phyloP scores from a whole-genome alignment of 257 asterid genomes.

The Nemophila menziesii region DNA sequence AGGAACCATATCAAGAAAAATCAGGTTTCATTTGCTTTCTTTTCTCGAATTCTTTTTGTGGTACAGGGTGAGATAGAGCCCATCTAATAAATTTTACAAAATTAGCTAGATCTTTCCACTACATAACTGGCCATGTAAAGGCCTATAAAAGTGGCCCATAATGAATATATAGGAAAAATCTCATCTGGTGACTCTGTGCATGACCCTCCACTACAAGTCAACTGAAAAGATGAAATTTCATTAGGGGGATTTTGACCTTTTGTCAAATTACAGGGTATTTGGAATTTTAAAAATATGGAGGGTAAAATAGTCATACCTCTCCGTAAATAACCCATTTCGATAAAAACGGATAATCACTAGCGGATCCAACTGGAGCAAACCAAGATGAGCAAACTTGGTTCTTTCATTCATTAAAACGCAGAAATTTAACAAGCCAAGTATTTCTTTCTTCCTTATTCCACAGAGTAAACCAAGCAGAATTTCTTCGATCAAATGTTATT shows the following conservation, averaged over 20 bases:
- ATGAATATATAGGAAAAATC: constrained; percentile 89
- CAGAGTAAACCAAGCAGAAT: constrained; percentile 57
- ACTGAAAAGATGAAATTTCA: constrained; percentile 38
- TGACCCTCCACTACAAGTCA: constrained; percentile 66
- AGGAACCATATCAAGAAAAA: constrained; percentile 96
- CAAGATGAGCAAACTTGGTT: constrained; percentile 89
- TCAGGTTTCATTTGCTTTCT: constrained; percentile 91
- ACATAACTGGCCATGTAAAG: constrained; percentile 98
- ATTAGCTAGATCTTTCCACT: constrained; percentile 75
- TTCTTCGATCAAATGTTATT: constrained; percentile 50
- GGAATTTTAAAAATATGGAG: constrained; percentile 3
- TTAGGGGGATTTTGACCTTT: too few relatives aligned
- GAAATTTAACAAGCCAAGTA: constrained; percentile 77
- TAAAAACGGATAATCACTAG: constrained; percentile 82
- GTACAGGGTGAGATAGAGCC: constrained; percentile 98
- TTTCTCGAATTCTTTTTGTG: constrained; percentile 74
- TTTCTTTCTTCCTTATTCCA: constrained; percentile 79
- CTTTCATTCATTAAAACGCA: constrained; percentile 74
- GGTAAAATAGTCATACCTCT: constrained; percentile 69
- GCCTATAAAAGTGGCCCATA: constrained; percentile 98
- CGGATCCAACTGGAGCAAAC: constrained; percentile 99
- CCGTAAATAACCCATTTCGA: constrained; percentile 98
- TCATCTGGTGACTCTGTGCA: constrained; percentile 83
- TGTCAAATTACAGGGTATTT: too few relatives aligned
- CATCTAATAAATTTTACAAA: constrained; percentile 40